Conservation (phyloP, 306 rosid species). For the Cercis canadensis region DNA sequence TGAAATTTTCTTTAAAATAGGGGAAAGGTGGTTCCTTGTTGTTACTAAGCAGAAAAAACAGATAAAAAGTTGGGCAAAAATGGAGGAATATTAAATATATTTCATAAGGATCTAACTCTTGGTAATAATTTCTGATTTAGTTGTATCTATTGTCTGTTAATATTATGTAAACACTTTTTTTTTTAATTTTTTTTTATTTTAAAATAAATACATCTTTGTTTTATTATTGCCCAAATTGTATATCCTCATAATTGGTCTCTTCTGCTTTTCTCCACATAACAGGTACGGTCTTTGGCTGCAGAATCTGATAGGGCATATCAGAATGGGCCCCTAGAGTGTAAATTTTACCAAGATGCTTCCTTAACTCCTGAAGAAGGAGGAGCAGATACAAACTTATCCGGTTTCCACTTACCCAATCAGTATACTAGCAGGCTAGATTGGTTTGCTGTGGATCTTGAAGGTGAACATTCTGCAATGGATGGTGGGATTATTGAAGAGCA, state of each 20-base stretch:
- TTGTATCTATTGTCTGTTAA: neutral
- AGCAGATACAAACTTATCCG: conserved; percentile 42
- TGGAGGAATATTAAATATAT: conserved; percentile 20
- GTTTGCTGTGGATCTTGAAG: conserved; percentile 97
- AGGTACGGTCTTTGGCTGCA: conserved; percentile 96
- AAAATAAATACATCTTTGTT: neutral
- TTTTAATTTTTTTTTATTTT: no score
- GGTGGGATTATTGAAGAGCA: conserved; percentile 93
- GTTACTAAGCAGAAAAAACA: conserved; percentile 12
- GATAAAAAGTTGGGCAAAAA: neutral
- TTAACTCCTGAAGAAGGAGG: conserved; percentile 70
- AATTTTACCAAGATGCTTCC: conserved; percentile 76
- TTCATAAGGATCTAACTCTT: conserved; percentile 15
- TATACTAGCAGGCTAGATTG: conserved; percentile 82
- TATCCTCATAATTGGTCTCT: conserved; percentile 28
- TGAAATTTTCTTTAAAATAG: conserved; percentile 9
- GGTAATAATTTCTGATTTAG: conserved; percentile 21
- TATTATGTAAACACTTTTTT: neutral
- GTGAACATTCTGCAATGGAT: conserved; percentile 99
- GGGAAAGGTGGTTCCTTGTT: conserved; percentile 23
- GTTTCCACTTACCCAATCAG: conserved; percentile 62
- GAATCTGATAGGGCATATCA: conserved; percentile 95
- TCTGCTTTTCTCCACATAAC: conserved; percentile 34
- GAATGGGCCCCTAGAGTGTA: conserved; percentile 80
- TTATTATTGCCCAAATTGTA: conserved; percentile 24